Conservation (phyloP, 176 grass and related monocot genomes). For the Zoysia pacifica region DNA sequence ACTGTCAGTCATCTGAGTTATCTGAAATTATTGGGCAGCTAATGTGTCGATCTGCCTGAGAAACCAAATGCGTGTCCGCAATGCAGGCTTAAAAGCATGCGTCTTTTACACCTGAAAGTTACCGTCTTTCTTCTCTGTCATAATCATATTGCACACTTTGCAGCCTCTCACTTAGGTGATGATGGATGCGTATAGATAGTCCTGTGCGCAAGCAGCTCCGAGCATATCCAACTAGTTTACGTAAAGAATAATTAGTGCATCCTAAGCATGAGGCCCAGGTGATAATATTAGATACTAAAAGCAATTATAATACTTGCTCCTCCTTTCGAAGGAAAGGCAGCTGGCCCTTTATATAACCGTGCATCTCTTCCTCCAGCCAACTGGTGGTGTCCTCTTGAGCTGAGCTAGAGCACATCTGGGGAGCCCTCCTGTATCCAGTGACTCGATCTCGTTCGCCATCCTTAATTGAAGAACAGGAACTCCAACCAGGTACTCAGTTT, state of each 20-base stretch:
- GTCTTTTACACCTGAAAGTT: constrained; percentile 57
- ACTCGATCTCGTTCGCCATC: background rate
- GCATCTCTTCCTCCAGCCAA: constrained; percentile 44
- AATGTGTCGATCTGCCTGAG: constrained; percentile 37
- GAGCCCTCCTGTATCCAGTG: background rate
- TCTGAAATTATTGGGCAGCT: constrained; percentile 29
- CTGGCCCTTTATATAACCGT: constrained; percentile 55
- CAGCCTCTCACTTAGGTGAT: constrained; percentile 44
- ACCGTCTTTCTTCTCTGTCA: constrained; percentile 43
- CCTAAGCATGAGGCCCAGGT: constrained; percentile 52
- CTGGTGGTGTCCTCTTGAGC: constrained; percentile 45
- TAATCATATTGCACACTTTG: constrained; percentile 46
- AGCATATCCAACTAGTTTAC: constrained; percentile 52
- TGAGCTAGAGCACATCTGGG: constrained; percentile 37
- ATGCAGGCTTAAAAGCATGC: constrained; percentile 12
- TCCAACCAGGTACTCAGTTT: constrained; percentile 40
- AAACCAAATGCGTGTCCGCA: constrained; percentile 29
- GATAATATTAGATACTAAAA: constrained; percentile 65
- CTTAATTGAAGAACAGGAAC: background rate
- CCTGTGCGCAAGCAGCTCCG: constrained; percentile 38
- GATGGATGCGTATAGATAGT: constrained; percentile 31
- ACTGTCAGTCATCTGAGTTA: constrained; percentile 28
- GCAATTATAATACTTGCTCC: constrained; percentile 49
- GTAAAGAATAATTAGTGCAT: constrained; percentile 63
- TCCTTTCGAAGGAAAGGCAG: constrained; percentile 44